Base-by-base conservation (phyloP, 805 yeast genomes). In the Candida taoyuanica region DNA sequence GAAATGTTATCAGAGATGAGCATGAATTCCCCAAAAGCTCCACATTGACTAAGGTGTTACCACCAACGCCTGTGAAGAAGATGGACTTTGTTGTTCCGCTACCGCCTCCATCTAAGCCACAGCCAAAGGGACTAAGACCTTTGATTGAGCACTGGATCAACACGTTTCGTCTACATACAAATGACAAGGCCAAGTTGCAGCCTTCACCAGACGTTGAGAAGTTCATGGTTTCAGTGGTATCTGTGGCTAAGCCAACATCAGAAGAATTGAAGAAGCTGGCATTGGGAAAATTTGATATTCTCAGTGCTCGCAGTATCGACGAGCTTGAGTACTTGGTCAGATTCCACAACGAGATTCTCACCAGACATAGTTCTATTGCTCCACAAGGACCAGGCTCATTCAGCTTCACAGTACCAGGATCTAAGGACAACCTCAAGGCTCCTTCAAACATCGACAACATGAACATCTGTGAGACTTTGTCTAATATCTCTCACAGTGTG, bases 301-400 rank as follows among this genome's bases (percentile, higher is more conserved):
- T 84, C 40, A 77, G 86, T 56, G 86, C 86, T 3, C 65, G 87
- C 53, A 77, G 84, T 3, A 70, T 81, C 19, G 82, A 78, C 47
- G 89, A 84, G 53, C 71, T 81, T 33, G 83, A 79, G 50, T 70
- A 60, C 44, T 58, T 78, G 33, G 64, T 76, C 5, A 52, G 76
- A 9, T 65, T 67, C 49, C 77, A 74, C 49, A 63, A 66, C 43
- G 57, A 60, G n/a, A 43, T 66, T 6, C 28, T 63, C 25, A 41
- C 41, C n/a, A 56, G 56, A 34, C 49, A 56, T 30, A 49, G 47
- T 15, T 39, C 42, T 7, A 34, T 42, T 16, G 35, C 33, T 3
- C 32, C 13, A 45, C 41, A 0, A 17, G 37, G 13, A 36, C 36
- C 14, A 17, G 16, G 6, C 9, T 45, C 55, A 1, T 53, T 53